Conservation (phyloP, 257 asterid genomes). For the Capsicum chinense region DNA sequence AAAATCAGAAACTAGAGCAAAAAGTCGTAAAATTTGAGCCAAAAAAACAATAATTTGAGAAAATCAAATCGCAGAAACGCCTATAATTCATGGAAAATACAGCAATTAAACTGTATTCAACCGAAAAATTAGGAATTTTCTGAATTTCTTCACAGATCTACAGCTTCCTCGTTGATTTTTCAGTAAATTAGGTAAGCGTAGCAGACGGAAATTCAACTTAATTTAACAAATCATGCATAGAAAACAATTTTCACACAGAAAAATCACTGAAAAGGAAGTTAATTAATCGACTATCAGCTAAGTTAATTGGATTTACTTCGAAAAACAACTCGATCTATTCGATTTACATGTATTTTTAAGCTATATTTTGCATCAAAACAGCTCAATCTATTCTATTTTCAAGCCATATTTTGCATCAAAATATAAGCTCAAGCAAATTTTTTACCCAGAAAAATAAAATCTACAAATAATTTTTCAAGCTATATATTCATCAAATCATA, state of each 20-base stretch:
- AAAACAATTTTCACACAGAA: background rate
- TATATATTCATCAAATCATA: too few relatives aligned
- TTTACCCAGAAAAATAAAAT: background rate
- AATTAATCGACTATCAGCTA: background rate
- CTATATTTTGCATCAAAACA: background rate
- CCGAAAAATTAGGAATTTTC: background rate
- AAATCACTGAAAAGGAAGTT: background rate
- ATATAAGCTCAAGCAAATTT: background rate
- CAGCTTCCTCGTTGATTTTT: background rate
- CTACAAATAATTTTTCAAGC: too few relatives aligned
- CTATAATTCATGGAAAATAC: background rate
- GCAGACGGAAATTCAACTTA: background rate
- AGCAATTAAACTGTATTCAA: background rate
- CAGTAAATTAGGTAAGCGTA: background rate
- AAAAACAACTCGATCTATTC: background rate
- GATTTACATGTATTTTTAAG: background rate
- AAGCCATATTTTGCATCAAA: background rate
- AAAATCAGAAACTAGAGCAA: background rate
- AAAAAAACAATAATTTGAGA: too few relatives aligned
- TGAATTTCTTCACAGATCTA: constrained; percentile 20
- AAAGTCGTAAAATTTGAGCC: background rate
- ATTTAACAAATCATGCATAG: background rate
- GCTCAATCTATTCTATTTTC: background rate
- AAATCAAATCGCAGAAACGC: background rate
- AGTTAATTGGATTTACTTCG: background rate